Evolutionary conservation across 2,329 filamentous ascomycete genomes (phyloP).

Genomic region (Grosmannia penicillata): DNA sequence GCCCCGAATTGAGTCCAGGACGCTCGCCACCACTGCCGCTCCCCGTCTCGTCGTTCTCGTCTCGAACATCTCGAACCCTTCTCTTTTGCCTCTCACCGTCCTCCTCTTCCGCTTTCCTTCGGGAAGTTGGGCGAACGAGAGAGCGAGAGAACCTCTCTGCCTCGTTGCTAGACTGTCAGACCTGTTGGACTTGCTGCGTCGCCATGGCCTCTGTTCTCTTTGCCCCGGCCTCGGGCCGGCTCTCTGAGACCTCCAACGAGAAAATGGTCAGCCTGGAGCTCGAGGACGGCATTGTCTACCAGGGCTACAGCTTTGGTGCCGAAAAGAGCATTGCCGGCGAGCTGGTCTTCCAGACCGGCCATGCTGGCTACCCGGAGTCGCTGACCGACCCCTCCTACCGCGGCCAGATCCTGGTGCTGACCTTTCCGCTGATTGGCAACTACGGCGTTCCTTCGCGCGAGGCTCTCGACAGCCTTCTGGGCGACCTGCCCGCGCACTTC

Average conservation of each 20-base stretch:
- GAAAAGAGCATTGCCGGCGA: slow-evolving; percentile 90
- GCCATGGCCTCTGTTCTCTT: not conserved
- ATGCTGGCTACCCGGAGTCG: slow-evolving; percentile 97
- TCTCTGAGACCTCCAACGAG: slow-evolving; percentile 36
- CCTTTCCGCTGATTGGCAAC: slow-evolving; percentile 91
- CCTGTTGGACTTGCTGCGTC: slow-evolving; percentile 4
- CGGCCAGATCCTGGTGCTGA: slow-evolving; percentile 90
- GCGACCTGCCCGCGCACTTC: slow-evolving; percentile 81
- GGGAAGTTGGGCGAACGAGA: no score
- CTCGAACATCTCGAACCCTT: no score
- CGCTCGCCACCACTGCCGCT: no score
- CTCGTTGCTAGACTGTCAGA: not conserved
- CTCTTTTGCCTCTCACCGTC: no score
- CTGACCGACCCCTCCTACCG: slow-evolving; percentile 79
- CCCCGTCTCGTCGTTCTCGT: no score
- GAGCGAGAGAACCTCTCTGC: no score
- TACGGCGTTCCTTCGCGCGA: slow-evolving; percentile 90
- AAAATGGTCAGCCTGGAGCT: slow-evolving; percentile 77
- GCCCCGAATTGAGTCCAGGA: not conserved
- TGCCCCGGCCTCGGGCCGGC: slow-evolving; percentile 44
- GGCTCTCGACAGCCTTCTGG: slow-evolving; percentile 67
- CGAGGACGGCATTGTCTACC: slow-evolving; percentile 78
- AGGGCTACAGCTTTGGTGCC: slow-evolving; percentile 93
- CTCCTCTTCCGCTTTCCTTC: no score
- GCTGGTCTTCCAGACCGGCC: slow-evolving; percentile 97